Percentiles rank a stretch among this genome's conserved stretches.
Evolutionary conservation across 2,329 filamentous ascomycete species (phyloP).

Genomic region (Colletotrichum neosansevieriae): DNA sequence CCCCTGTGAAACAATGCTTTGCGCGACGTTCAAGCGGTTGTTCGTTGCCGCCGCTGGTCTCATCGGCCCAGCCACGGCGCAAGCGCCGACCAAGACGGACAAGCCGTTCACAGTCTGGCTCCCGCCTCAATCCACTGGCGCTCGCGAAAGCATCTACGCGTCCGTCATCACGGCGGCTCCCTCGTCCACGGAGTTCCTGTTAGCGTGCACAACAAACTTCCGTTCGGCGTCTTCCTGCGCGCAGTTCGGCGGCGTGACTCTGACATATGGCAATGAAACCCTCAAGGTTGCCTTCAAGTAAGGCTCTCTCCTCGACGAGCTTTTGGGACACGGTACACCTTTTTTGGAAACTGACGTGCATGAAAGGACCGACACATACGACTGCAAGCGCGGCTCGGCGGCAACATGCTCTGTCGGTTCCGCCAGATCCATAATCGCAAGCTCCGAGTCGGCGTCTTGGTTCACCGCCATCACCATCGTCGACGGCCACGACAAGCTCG

Average conservation of each 20-base stretch:
- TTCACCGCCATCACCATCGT: conserved; percentile 37
- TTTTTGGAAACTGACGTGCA: not conserved
- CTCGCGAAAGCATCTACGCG: conserved; percentile 28
- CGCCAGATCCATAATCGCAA: not conserved
- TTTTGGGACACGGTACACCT: not conserved
- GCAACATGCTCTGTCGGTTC: conserved; percentile 20
- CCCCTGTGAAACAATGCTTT: conserved; percentile 1
- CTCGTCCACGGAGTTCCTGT: conserved; percentile 29
- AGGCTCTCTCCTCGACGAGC: not conserved
- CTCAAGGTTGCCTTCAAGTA: conserved; percentile 29
- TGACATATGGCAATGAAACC: conserved; percentile 31
- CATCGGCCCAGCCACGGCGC: conserved; percentile 14
- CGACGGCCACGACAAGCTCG: conserved; percentile 21
- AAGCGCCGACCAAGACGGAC: conserved; percentile 27
- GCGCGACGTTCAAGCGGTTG: not conserved
- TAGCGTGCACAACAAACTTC: conserved; percentile 32
- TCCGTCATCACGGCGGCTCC: conserved; percentile 38
- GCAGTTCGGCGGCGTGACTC: conserved; percentile 32
- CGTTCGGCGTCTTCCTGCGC: conserved; percentile 27
- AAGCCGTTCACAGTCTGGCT: conserved; percentile 32
- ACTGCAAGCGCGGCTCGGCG: conserved; percentile 26
- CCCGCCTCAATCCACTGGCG: conserved; percentile 28
- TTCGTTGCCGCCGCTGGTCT: conserved; percentile 1
- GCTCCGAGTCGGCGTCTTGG: conserved; percentile 22
- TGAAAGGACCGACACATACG: conserved; percentile 20